These are phyloP conservation scores for Xylaria venustula DNA, from an alignment of 495 filamentous ascomycete species.

Conservation along the genomic window DNA sequence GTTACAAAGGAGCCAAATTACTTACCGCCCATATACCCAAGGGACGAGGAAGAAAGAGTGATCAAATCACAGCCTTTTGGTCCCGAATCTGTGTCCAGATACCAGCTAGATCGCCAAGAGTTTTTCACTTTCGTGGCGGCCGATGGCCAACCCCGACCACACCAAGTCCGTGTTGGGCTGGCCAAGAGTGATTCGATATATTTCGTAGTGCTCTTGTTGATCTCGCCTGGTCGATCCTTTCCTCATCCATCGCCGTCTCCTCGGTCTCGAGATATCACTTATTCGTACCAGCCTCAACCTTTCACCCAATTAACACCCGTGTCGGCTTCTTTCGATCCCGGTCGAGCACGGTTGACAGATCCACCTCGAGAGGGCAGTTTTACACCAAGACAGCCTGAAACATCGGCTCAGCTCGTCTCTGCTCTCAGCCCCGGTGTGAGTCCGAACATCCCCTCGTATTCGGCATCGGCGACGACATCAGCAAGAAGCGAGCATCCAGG, in stretches of 20 bases:
- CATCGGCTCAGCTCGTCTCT: slow-evolving; percentile 30
- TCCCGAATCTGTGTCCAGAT: slow-evolving; percentile 44
- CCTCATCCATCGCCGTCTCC: slow-evolving; percentile 46
- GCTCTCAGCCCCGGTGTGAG: slow-evolving; percentile 26
- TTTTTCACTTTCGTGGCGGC: slow-evolving; percentile 46
- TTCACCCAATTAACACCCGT: slow-evolving; percentile 43
- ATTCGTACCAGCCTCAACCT: slow-evolving; percentile 43
- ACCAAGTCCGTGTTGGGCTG: slow-evolving; percentile 46
- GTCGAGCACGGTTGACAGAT: slow-evolving; percentile 38
- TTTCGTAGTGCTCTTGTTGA: slow-evolving; percentile 49
- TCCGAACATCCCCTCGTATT: slow-evolving; percentile 34
- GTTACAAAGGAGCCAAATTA: slow-evolving; percentile 51
- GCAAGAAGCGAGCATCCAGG: slow-evolving; percentile 39
- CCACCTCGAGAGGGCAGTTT: slow-evolving; percentile 29
- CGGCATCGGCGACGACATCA: slow-evolving; percentile 34
- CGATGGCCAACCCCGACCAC: slow-evolving; percentile 44
- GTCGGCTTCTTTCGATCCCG: slow-evolving; percentile 41
- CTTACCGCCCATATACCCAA: slow-evolving; percentile 53
- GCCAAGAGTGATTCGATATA: slow-evolving; percentile 54
- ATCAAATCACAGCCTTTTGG: slow-evolving; percentile 49
- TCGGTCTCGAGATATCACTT: slow-evolving; percentile 43
- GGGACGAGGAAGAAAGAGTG: slow-evolving; percentile 45
- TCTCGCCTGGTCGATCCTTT: slow-evolving; percentile 29
- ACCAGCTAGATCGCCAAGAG: slow-evolving; percentile 47
- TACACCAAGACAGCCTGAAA: slow-evolving; percentile 33